Evolutionary conservation across 2,329 filamentous ascomycete genomes (phyloP).

Genomic region (Aspergillus carbonarius): DNA sequence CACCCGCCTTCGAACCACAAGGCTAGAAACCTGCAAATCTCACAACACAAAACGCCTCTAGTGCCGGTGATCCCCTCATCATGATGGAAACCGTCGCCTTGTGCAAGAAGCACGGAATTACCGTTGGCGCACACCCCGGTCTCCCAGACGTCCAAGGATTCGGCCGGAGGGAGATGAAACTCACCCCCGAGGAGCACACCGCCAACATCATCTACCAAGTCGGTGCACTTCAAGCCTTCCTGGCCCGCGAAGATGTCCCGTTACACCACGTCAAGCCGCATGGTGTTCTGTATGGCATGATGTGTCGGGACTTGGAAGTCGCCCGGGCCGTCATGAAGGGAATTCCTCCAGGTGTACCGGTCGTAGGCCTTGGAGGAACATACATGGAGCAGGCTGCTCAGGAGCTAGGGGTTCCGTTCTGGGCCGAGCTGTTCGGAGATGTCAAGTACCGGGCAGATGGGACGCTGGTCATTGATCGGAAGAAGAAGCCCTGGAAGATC

Average conservation of each 20-base stretch:
- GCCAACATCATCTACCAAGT: constrained; percentile 63
- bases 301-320: constrained; percentile 52
- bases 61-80: constrained; percentile 60
- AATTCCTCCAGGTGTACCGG: constrained; percentile 51
- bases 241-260: constrained; percentile 56
- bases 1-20: neutral
- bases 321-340: constrained; percentile 55
- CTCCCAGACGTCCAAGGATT: constrained; percentile 66
- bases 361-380: constrained; percentile 57
- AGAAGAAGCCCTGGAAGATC: constrained; percentile 54
- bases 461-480: constrained; percentile 56
- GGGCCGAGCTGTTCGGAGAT: constrained; percentile 57
- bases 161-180: constrained; percentile 61
- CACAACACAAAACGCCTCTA: neutral
- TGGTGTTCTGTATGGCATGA: constrained; percentile 60
- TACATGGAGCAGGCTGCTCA: constrained; percentile 55
- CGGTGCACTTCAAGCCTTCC: constrained; percentile 60
- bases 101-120: constrained; percentile 59
- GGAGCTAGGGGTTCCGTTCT: constrained; percentile 54
- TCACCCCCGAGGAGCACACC: constrained; percentile 57
- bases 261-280: constrained; percentile 65
- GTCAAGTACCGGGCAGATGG: constrained; percentile 55
- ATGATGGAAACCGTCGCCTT: constrained; percentile 61
- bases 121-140: constrained; percentile 63
- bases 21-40: neutral